These are phyloP conservation scores for Daedaleopsis nitida DNA, from an alignment of 768 basidiomycete species.

Conservation along the genomic window DNA sequence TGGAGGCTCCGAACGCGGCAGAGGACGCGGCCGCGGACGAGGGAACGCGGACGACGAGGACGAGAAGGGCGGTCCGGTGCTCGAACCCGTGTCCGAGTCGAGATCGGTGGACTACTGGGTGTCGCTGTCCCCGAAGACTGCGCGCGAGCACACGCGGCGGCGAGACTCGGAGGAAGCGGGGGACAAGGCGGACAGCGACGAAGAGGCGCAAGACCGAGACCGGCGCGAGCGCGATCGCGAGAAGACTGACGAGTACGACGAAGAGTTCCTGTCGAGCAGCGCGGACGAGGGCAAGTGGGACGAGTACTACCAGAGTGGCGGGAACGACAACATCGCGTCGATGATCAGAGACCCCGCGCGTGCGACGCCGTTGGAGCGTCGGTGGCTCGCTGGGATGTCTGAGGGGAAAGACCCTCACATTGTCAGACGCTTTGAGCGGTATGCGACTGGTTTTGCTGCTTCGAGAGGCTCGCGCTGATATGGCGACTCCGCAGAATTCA, in stretches of 20 bases:
- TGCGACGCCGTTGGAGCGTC: constrained; percentile 75
- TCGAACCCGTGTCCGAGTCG: constrained; percentile 20
- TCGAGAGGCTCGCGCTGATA: not conserved
- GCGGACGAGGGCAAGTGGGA: constrained; percentile 37
- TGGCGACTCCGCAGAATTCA: constrained; percentile 61
- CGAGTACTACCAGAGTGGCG: constrained; percentile 41
- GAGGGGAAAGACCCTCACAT: constrained; percentile 74
- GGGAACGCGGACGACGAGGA: constrained; percentile 3
- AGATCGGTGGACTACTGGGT: constrained; percentile 44
- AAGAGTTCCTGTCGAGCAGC: constrained; percentile 23
- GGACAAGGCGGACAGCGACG: constrained; percentile 17
- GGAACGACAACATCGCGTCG: constrained; percentile 52
- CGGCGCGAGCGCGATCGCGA: too few relatives aligned
- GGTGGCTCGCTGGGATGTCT: constrained; percentile 91
- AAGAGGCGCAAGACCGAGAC: constrained; percentile 20
- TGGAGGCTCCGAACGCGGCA: not conserved
- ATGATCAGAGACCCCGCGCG: constrained; percentile 84
- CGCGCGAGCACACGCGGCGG: constrained; percentile 46
- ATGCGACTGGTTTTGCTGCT: constrained; percentile 27
- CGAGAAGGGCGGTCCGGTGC: constrained; percentile 23
- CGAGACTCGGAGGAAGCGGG: constrained; percentile 37
- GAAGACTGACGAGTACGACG: constrained; percentile 29
- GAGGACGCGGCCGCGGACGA: not conserved
- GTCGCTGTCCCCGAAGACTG: constrained; percentile 56
- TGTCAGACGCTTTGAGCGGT: constrained; percentile 79